phyloP scores from a whole-genome alignment of 352 stramenopile genomes.

The Phytophthora tentaculata region DNA sequence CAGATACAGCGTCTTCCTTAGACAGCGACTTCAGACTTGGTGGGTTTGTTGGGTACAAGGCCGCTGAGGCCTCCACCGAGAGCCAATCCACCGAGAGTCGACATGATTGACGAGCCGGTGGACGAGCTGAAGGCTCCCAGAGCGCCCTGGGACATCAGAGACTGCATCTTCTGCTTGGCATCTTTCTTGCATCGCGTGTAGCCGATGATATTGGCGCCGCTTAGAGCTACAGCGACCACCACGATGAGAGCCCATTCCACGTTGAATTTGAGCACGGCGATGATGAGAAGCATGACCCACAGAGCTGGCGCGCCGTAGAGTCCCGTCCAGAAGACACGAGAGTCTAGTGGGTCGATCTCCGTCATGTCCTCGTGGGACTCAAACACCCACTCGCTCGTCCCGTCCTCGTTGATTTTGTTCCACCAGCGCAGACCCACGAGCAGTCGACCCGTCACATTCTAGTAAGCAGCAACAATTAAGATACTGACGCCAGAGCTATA shows the following conservation, averaged over 20 bases:
- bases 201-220: slow-evolving; percentile 96
- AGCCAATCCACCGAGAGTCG: slow-evolving; percentile 72
- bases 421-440: slow-evolving; percentile 98
- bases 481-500: too few species aligned
- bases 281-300: slow-evolving; percentile 92
- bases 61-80: slow-evolving; percentile 44
- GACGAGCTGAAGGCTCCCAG: slow-evolving; percentile 72
- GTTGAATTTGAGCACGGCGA: slow-evolving; percentile 94
- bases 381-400: slow-evolving; percentile 97
- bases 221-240: slow-evolving; percentile 93
- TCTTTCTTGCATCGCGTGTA: slow-evolving; percentile 98
- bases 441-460: slow-evolving; percentile 89
- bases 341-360: slow-evolving; percentile 89
- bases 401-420: slow-evolving; percentile 96
- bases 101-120: slow-evolving; percentile 77
- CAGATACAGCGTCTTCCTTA: slow-evolving; percentile 37
- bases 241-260: slow-evolving; percentile 95
- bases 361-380: slow-evolving; percentile 94
- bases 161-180: slow-evolving; percentile 86
- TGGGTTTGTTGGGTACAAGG: slow-evolving; percentile 25
- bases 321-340: slow-evolving; percentile 95
- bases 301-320: slow-evolving; percentile 94
- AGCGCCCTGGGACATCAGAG: slow-evolving; percentile 78
- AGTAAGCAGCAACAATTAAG: slow-evolving; percentile 10
- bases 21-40: slow-evolving; percentile 46